Base-by-base conservation (phyloP, 2,329 filamentous ascomycete species). In the Aspergillus flavus region DNA sequence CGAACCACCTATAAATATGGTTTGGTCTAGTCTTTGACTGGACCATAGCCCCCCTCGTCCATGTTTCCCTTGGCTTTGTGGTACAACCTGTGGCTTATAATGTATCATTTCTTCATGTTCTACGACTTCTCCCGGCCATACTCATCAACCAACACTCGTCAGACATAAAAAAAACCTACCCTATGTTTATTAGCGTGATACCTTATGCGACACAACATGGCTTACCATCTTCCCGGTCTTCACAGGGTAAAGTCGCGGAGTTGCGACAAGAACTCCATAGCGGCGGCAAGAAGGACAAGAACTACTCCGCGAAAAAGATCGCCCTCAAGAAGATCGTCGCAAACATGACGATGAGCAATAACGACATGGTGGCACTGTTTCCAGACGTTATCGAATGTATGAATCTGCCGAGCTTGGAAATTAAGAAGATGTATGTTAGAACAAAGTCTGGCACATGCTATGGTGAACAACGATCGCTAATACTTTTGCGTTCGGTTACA, bases 321-420 rank as follows among this genome's bases (percentile, higher is more conserved):
- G 94, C 95, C 12, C 86, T 99, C 67, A 99, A 99, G 86, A 97
- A 97, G 86, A 98, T 99, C 71, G 95, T 99, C 72, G 95, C 95
- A 77, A 99, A 99, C 78, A 99, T 99, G 95, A 99, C 95, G 68
- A 99, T 99, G 95, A 98, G 94, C 87, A 99, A 99, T 82, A 99
- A 98, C 76, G 95, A 99, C 79, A 99, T 99, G 95, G 91, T 98
- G 61, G 93, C 93, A 45, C 84, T 99, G 58, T 99, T 99, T 72
- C 93, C 94, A 21, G 95, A 99, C 76, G 91, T 99, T 64, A 92
- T 99, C 71, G 89, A 85, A 66, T 98, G 94, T 84, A 99, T 99
- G 95, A 89, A 92, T 71, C 92, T 99, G 66, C 91, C 90, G 58
- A 96, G 91, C 73, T 82, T 99, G 77, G 95, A 99, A 81, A 97